Conservation (phyloP, 495 filamentous ascomycete genomes). For the Platismatia glauca region DNA sequence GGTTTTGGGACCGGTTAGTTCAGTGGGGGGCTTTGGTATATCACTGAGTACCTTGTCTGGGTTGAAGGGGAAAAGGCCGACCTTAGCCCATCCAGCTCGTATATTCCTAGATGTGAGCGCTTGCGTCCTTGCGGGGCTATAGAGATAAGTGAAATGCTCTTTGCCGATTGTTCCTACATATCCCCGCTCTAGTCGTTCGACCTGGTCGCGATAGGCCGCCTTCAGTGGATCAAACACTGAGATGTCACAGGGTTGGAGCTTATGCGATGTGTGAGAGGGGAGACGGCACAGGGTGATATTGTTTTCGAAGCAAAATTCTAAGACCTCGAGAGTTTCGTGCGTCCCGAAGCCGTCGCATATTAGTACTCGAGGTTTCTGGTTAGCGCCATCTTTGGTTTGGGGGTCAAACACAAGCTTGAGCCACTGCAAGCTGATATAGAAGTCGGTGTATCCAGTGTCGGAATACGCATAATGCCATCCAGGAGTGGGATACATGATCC, state of each 20-base stretch:
- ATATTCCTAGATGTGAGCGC: constrained; percentile 32
- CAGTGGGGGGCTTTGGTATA: constrained; percentile 23
- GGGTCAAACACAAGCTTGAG: constrained; percentile 23
- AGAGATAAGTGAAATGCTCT: constrained; percentile 25
- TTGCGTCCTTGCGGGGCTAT: constrained; percentile 27
- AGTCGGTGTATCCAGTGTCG: constrained; percentile 22
- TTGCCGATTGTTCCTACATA: constrained; percentile 28
- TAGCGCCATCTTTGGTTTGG: constrained; percentile 22
- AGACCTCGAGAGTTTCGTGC: constrained; percentile 23
- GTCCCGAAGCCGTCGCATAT: constrained; percentile 25
- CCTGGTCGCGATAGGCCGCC: constrained; percentile 21
- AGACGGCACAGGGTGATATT: constrained; percentile 23
- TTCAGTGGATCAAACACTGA: constrained; percentile 17
- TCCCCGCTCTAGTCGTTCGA: constrained; percentile 23
- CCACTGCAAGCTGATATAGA: constrained; percentile 24
- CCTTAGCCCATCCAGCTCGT: constrained; percentile 25
- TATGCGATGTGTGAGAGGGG: too few relatives aligned
- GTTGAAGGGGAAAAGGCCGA: constrained; percentile 31
- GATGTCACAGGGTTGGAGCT: too few relatives aligned
- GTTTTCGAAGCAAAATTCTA: constrained; percentile 25
- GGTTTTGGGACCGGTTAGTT: constrained; percentile 23
- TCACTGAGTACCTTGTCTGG: constrained; percentile 29
- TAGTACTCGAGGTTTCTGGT: constrained; percentile 18
- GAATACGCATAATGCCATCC: constrained; percentile 23
- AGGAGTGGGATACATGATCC: constrained; percentile 22